Percentiles rank a stretch among this genome's conserved stretches.
Evolutionary conservation across 306 rosid genomes (phyloP).

Genomic region (Quercus wislizeni): DNA sequence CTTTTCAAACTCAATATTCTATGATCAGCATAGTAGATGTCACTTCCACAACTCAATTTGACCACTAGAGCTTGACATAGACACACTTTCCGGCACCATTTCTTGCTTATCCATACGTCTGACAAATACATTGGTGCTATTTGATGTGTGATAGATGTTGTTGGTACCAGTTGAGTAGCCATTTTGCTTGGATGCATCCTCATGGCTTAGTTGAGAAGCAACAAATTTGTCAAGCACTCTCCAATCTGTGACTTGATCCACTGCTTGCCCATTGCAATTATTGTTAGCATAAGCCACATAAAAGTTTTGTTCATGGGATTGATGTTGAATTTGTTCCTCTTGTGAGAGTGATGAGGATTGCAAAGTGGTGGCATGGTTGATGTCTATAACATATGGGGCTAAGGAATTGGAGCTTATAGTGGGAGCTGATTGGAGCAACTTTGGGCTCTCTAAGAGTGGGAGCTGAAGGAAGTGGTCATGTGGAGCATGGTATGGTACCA

Average conservation of each 20-base stretch:
- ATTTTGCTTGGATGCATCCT: constrained; percentile 46
- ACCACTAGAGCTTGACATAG: constrained; percentile 48
- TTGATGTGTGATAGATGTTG: constrained; percentile 25
- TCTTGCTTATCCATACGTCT: constrained; percentile 51
- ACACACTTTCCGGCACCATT: constrained; percentile 49
- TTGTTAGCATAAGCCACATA: constrained; percentile 27
- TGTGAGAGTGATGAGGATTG: constrained; percentile 33
- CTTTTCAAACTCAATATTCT: constrained; percentile 21
- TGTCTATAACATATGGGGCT: constrained; percentile 37
- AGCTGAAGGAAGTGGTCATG: constrained; percentile 56
- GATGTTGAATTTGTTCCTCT: constrained; percentile 21
- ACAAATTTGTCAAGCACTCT: constrained; percentile 88
- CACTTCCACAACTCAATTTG: constrained; percentile 67
- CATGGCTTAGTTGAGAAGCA: constrained; percentile 90
- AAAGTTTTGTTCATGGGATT: constrained; percentile 29
- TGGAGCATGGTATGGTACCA: constrained; percentile 38
- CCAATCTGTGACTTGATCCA: constrained; percentile 79
- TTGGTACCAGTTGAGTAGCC: constrained; percentile 18
- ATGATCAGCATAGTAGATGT: constrained; percentile 28
- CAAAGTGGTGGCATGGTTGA: constrained; percentile 30
- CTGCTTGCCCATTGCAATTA: constrained; percentile 25
- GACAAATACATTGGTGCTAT: constrained; percentile 14
- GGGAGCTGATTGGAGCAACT: constrained; percentile 37
- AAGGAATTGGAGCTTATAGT: constrained; percentile 25
- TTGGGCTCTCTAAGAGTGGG: constrained; percentile 59